Conservation (phyloP, 257 asterid species). For the Capsicum pubescens region DNA sequence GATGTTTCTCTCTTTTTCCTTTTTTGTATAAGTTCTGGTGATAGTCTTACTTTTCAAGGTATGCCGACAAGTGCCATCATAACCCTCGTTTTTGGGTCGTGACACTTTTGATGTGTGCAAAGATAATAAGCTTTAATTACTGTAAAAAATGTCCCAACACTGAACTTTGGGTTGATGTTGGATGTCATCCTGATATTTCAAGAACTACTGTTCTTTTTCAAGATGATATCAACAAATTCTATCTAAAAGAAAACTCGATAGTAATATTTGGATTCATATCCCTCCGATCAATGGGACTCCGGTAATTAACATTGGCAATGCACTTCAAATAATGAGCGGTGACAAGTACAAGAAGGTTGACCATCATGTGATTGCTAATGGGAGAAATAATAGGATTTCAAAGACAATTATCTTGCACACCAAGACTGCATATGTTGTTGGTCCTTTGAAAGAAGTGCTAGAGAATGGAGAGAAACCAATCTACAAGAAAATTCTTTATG, state of each 20-base stretch:
- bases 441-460: conserved; percentile 40
- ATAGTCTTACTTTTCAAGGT: too few species aligned
- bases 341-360: conserved; percentile 42
- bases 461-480: conserved; percentile 33
- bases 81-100: too few species aligned
- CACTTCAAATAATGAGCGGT: conserved; percentile 40
- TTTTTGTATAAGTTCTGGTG: too few species aligned
- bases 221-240: conserved; percentile 37
- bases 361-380: conserved; percentile 43
- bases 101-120: conserved; percentile 33
- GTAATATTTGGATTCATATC: conserved; percentile 35
- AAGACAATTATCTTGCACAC: conserved; percentile 41
- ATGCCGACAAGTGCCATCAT: too few species aligned
- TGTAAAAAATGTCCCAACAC: conserved; percentile 46
- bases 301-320: conserved; percentile 44
- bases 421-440: conserved; percentile 24
- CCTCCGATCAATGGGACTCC: conserved; percentile 38
- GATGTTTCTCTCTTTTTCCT: too few species aligned
- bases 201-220: conserved; percentile 37
- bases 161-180: conserved; percentile 37
- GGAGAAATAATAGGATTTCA: conserved; percentile 33
- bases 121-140: conserved; percentile 35
- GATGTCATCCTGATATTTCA: conserved; percentile 43
- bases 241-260: conserved; percentile 33
- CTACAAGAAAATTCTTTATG: conserved; percentile 37